Evolutionary conservation across 2,329 filamentous ascomycete species (phyloP).

Genomic region (Colletotrichum tofieldiae): DNA sequence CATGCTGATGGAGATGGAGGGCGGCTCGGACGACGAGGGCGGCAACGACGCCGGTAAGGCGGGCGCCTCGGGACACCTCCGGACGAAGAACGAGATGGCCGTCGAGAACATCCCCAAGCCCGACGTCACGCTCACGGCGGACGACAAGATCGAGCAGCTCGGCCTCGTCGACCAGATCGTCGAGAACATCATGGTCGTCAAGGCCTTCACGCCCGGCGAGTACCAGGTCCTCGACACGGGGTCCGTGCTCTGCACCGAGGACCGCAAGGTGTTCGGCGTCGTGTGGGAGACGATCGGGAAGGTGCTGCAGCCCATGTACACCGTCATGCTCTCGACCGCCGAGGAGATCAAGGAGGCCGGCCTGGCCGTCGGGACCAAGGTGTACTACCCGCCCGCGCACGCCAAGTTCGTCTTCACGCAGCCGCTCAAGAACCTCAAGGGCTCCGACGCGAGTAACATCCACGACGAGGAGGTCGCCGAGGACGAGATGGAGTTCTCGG

Average conservation of each 20-base stretch:
- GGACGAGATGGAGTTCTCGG: constrained; percentile 94
- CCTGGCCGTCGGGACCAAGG: constrained; percentile 76
- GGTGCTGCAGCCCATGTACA: constrained; percentile 89
- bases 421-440: constrained; percentile 83
- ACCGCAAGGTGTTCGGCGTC: constrained; percentile 83
- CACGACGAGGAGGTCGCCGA: constrained; percentile 92
- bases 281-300: constrained; percentile 90
- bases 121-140: constrained; percentile 81
- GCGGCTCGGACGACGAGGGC: constrained; percentile 82
- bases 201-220: constrained; percentile 83
- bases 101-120: constrained; percentile 81
- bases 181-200: constrained; percentile 84
- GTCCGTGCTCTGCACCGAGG: constrained; percentile 84
- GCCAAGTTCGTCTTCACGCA: constrained; percentile 91
- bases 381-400: constrained; percentile 86
- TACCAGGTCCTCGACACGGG: constrained; percentile 88
- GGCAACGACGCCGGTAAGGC: constrained; percentile 51
- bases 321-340: constrained; percentile 80
- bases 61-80: constrained; percentile 67
- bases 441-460: constrained; percentile 94
- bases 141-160: constrained; percentile 83
- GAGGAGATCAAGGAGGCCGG: constrained; percentile 78
- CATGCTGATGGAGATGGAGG: constrained; percentile 87
- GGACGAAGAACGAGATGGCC: constrained; percentile 85
- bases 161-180: constrained; percentile 84